Conservation (phyloP, 768 basidiomycete genomes). For the Hortiboletus flavorubellus region DNA sequence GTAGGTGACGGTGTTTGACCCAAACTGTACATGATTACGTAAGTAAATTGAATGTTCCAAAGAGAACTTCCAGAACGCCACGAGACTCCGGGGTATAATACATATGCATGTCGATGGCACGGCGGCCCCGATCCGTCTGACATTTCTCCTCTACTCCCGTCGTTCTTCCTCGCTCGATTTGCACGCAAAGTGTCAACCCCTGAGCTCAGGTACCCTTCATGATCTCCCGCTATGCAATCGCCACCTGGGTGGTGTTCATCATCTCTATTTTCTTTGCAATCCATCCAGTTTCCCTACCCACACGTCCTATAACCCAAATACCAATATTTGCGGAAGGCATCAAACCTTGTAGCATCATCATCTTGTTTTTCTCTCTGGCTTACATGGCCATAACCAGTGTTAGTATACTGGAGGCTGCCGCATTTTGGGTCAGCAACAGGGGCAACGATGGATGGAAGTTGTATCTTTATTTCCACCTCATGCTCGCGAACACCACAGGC, state of each 20-base stretch:
- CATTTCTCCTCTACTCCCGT: background rate
- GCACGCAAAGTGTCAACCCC: background rate
- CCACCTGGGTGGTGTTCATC: constrained; percentile 50
- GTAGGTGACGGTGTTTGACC: too few relatives aligned
- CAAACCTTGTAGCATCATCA: constrained; percentile 89
- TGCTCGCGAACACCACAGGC: constrained; percentile 81
- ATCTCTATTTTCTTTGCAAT: constrained; percentile 52
- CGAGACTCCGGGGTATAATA: too few relatives aligned
- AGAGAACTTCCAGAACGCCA: background rate
- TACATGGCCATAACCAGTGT: constrained; percentile 93
- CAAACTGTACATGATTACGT: too few relatives aligned
- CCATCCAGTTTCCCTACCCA: constrained; percentile 40
- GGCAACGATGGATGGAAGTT: constrained; percentile 69
- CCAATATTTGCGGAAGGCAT: constrained; percentile 69
- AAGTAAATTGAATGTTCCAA: background rate
- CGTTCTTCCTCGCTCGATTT: background rate
- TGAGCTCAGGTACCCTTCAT: constrained; percentile 24
- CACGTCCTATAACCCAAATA: constrained; percentile 33
- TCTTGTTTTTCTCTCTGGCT: constrained; percentile 87
- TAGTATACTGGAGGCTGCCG: constrained; percentile 80
- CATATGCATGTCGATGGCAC: too few relatives aligned
- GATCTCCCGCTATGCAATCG: constrained; percentile 44
- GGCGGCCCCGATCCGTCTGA: too few relatives aligned
- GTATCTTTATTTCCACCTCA: constrained; percentile 76
- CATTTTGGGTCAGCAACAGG: constrained; percentile 83